phyloP scores from a whole-genome alignment of 2,329 filamentous ascomycete species.

The Pseudocercospora vitis region DNA sequence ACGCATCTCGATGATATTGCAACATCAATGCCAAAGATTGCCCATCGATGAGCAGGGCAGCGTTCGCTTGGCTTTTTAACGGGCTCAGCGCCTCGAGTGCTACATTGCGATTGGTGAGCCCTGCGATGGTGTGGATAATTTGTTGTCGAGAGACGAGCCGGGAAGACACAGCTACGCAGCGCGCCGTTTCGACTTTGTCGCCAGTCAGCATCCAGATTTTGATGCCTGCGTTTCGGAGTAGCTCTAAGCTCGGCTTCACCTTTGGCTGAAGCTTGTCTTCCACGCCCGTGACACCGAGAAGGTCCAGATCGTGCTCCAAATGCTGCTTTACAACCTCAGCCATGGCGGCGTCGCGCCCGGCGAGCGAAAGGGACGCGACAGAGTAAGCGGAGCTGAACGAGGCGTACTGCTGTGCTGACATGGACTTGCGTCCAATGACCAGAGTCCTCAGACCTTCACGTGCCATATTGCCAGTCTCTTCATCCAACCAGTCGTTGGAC shows the following conservation, averaged over 20 bases:
- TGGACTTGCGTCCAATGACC: slow-evolving; percentile 86
- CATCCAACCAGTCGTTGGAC: slow-evolving; percentile 96
- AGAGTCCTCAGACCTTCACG: slow-evolving; percentile 91
- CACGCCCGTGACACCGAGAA: slow-evolving; percentile 95
- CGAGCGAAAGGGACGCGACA: slow-evolving; percentile 76
- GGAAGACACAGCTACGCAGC: slow-evolving; percentile 91
- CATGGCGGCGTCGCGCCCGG: slow-evolving; percentile 78
- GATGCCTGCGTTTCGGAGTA: slow-evolving; percentile 93
- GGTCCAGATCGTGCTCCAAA: slow-evolving; percentile 83
- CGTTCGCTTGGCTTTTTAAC: slow-evolving; percentile 77
- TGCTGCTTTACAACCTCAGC: slow-evolving; percentile 74
- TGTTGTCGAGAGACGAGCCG: slow-evolving; percentile 92
- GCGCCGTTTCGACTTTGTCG: slow-evolving; percentile 96
- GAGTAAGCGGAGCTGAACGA: slow-evolving; percentile 75
- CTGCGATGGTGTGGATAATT: slow-evolving; percentile 86
- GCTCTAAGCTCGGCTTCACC: slow-evolving; percentile 91
- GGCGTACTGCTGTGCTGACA: slow-evolving; percentile 75
- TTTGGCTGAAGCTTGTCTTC: slow-evolving; percentile 96
- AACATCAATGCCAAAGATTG: slow-evolving; percentile 85
- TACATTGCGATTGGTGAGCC: slow-evolving; percentile 73
- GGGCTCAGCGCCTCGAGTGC: slow-evolving; percentile 88
- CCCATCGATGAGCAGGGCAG: slow-evolving; percentile 91
- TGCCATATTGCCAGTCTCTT: slow-evolving; percentile 99
- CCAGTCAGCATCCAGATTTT: slow-evolving; percentile 99
- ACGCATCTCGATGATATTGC: slow-evolving; percentile 76